phyloP scores from a whole-genome alignment of 1,139 yeast species.

The Candida sp. region DNA sequence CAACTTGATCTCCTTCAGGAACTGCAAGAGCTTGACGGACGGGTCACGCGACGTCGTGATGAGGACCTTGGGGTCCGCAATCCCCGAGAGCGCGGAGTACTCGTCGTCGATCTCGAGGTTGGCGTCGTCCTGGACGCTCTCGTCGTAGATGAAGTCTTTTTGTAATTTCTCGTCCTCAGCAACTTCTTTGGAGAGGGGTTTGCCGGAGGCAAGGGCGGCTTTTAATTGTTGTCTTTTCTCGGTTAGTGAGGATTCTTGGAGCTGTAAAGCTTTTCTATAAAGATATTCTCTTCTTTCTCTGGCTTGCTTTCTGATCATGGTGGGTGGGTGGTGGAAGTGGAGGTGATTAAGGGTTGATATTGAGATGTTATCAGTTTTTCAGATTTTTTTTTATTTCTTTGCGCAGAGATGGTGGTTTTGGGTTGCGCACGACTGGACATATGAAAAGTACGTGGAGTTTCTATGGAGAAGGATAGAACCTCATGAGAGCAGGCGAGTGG shows the following conservation, averaged over 20 bases:
- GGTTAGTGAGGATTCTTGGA: slow-evolving; percentile 85
- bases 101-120: slow-evolving; percentile 74
- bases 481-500: too few species aligned
- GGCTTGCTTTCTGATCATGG: slow-evolving; percentile 85
- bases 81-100: slow-evolving; percentile 85
- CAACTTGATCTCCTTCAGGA: slow-evolving; percentile 89
- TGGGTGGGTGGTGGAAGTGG: background rate
- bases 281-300: slow-evolving; percentile 95
- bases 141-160: slow-evolving; percentile 85
- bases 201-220: slow-evolving; percentile 91
- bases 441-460: too few species aligned
- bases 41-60: slow-evolving; percentile 97
- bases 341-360: too few species aligned
- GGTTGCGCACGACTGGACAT: background rate
- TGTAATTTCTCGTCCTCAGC: slow-evolving; percentile 88
- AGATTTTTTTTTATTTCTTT: background rate
- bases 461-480: too few species aligned
- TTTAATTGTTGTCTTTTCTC: slow-evolving; percentile 88
- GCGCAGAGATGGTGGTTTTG: slow-evolving; percentile 3
- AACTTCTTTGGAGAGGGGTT: slow-evolving; percentile 85
- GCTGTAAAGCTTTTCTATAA: slow-evolving; percentile 85
- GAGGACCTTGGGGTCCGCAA: slow-evolving; percentile 89
- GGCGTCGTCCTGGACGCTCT: slow-evolving; percentile 54
- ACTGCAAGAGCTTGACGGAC: slow-evolving; percentile 81
- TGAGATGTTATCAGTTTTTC: background rate